phyloP scores from a whole-genome alignment of 345 rosid genomes.

The Noccaea caerulescens region DNA sequence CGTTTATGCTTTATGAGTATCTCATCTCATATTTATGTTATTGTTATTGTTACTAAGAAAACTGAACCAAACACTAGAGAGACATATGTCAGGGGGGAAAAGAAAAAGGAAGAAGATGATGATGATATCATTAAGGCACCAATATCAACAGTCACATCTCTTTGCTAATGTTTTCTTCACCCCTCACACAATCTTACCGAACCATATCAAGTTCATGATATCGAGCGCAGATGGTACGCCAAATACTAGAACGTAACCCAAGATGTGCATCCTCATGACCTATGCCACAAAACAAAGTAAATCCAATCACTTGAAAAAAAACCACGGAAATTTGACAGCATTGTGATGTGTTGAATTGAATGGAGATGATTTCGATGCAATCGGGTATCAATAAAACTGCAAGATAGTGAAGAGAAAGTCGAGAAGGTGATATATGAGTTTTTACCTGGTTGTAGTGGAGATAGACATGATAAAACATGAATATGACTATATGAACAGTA shows the following conservation, averaged over 20 bases:
- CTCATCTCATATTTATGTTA: too few relatives aligned
- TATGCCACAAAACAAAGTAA: conserved; percentile 32
- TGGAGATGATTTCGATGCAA: not conserved
- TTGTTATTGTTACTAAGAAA: too few relatives aligned
- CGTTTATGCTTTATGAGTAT: too few relatives aligned
- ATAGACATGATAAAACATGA: conserved; percentile 82
- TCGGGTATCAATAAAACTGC: not conserved
- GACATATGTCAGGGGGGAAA: conserved; percentile 29
- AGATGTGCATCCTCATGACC: conserved; percentile 69
- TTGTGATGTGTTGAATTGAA: not conserved
- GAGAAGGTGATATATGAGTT: not conserved
- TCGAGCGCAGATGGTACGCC: conserved; percentile 70
- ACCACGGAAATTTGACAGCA: not conserved
- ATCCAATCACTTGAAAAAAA: conserved; percentile 20
- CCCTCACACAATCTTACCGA: conserved; percentile 77
- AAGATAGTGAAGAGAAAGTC: not conserved
- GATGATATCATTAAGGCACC: conserved; percentile 26
- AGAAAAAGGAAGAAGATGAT: conserved; percentile 5
- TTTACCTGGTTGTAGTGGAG: conserved; percentile 81
- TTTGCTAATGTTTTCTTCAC: conserved; percentile 78
- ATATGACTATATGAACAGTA: conserved; percentile 70
- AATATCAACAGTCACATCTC: conserved; percentile 51
- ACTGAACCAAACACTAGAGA: conserved; percentile 31
- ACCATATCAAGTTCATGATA: conserved; percentile 86
- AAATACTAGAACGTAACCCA: conserved; percentile 59